Base-by-base conservation (phyloP, 139 green algal species). In the Micractinium conductrix region DNA sequence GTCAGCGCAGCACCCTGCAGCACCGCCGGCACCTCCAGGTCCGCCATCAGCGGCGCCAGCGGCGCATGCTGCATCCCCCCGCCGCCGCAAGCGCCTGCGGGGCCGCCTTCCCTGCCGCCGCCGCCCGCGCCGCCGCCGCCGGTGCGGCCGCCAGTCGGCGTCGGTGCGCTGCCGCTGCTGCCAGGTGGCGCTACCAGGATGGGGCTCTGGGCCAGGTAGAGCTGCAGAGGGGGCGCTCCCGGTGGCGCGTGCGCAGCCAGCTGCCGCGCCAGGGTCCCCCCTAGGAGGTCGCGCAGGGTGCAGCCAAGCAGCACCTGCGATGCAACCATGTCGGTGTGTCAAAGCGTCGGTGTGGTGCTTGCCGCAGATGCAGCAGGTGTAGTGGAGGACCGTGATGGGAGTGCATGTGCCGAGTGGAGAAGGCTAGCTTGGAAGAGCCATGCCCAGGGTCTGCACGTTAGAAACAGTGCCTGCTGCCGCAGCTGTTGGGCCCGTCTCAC, bases 121-220 rank as follows among this genome's bases (percentile, higher is more conserved):
- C 24, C 87, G 86, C 40, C 79, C 19, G 19, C 60, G n/a, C 65
- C 76, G 17, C 88, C 78, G 42, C 35, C 28, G 40, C 30, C n/a
- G 69, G 22, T 14, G 55, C 38, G 4, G 21, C 44, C 22, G 86
- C 30, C 28, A 72, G 33, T 26, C 33, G n/a, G 16, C 10, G 53
- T 16, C 76, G 26, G 88, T n/a, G n/a, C 78, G 50, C 33, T 21
- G 33, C 38, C n/a, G 75, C 44, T 5, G 55, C 38, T 1, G 22
- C 37, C n/a, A 92, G 33, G n/a, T n/a, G n/a, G n/a, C n/a, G n/a
- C n/a, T n/a, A n/a, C n/a, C n/a, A n/a, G n/a, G n/a, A n/a, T n/a
- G 8, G 87, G 86, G 12, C 55, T 74, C 79, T 91, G 78, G 0
- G 86, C 87, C 33, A 91, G 63, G 79, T 92, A 91, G 24, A 76